Evolutionary conservation across 305 asterid genomes (phyloP), one percentile per base, ranked within the genome.

Genomic region (Vinca major): DNA sequence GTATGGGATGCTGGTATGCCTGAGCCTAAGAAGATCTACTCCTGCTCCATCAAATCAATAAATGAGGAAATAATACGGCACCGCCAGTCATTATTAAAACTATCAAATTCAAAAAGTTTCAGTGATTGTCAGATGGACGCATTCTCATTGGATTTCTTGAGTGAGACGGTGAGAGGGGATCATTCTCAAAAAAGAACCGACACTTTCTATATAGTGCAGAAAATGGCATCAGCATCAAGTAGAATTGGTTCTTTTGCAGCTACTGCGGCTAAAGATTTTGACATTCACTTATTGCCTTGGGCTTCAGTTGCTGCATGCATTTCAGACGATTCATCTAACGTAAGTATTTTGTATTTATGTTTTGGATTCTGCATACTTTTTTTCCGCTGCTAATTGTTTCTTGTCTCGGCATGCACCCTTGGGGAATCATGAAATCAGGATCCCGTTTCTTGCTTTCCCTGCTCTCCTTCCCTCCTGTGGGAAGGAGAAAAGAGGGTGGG

Each of bases 251-350:
- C 94, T 80, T 92, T 92, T 85, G 93, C 96, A 64, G 88, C 88
- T 17, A 79, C 77, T 58, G 96, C 95, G 37, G 84, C 92, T 33
- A 90, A 86, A 84, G 96, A 88, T 81, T 92, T 84, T 85, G 96
- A 90, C 82, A 83, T 90, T 81, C 95, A 87, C 82, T 86, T 92
- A 62, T 76, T 90, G 74, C 98, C 98, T 72, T 92, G 97, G 98
- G 97, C 96, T 75, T 88, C 98, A 0, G 96, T 92, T 75, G 97
- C 97, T 36, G 97, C 92, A 70, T 92, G 98, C 74, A 71, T 90
- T 75, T 90, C 95, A 76, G 93, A 90, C 79, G 80, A 85, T 80
- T 79, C 85, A 45, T 74, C 74, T 78, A 66, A 87, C 73, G 97
- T 90, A 87, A 78, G 49, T 21, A 36, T 71, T 73, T 72, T 62